Percentiles rank a stretch among this genome's conserved stretches.
Evolutionary conservation across 495 filamentous ascomycete species (phyloP).

Genomic region (Penicillium desertorum): DNA sequence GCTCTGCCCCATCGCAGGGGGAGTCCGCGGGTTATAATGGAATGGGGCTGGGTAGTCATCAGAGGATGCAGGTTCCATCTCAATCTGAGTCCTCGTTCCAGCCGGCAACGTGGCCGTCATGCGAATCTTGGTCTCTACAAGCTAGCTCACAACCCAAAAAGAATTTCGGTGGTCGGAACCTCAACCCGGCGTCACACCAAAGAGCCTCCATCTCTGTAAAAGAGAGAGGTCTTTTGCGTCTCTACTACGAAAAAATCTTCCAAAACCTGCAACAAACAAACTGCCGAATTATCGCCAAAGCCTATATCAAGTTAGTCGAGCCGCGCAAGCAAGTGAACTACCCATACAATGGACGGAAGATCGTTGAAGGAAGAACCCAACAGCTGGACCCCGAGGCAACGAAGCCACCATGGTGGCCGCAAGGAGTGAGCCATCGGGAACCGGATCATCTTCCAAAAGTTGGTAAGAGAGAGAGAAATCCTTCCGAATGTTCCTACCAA

Average conservation of each 20-base stretch:
- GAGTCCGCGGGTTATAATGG: background rate
- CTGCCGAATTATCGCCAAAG: slow-evolving; percentile 67
- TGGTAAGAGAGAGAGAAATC: slow-evolving; percentile 45
- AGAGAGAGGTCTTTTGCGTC: slow-evolving; percentile 51
- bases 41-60: background rate
- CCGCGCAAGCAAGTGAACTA: slow-evolving; percentile 80
- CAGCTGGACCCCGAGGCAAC: slow-evolving; percentile 43
- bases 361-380: slow-evolving; percentile 34
- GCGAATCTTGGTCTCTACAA: slow-evolving; percentile 1
- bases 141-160: slow-evolving; percentile 15
- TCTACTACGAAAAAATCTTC: slow-evolving; percentile 63
- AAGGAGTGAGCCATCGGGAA: slow-evolving; percentile 64
- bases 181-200: slow-evolving; percentile 33
- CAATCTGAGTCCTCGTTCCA: background rate
- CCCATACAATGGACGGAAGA: slow-evolving; percentile 68
- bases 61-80: background rate
- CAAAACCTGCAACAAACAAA: slow-evolving; percentile 69
- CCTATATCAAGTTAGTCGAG: slow-evolving; percentile 76
- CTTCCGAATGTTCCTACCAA: background rate
- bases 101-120: slow-evolving; percentile 17
- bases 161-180: slow-evolving; percentile 29
- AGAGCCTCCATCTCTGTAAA: slow-evolving; percentile 51
- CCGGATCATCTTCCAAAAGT: slow-evolving; percentile 76
- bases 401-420: slow-evolving; percentile 77
- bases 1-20: slow-evolving; percentile 1